Evolutionary conservation across 2,329 filamentous ascomycete species (phyloP).

Genomic region (Trichoderma sp.): DNA sequence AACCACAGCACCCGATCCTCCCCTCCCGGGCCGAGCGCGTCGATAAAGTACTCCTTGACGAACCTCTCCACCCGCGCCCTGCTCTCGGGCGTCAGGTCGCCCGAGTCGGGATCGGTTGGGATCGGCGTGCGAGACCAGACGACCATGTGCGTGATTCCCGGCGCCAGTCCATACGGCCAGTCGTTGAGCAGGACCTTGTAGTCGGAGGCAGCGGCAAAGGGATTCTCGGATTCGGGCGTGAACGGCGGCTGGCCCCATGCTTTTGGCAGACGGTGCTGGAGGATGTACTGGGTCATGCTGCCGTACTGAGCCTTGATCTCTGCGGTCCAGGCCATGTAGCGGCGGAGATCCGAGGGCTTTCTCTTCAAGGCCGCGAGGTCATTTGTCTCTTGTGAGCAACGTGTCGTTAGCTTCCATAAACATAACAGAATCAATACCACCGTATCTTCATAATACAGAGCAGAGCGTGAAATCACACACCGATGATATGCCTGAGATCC

Average conservation of each 20-base stretch:
- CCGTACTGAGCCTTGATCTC: conserved; percentile 73
- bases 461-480: conserved; percentile 44
- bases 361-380: conserved; percentile 76
- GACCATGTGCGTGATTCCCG: conserved; percentile 75
- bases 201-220: conserved; percentile 58
- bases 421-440: not conserved
- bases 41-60: conserved; percentile 68
- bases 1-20: conserved; percentile 73
- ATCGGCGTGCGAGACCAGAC: conserved; percentile 88
- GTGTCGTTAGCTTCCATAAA: not conserved
- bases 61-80: conserved; percentile 67
- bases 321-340: conserved; percentile 77
- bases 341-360: conserved; percentile 75
- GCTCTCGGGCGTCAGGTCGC: conserved; percentile 71
- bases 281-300: conserved; percentile 76
- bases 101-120: conserved; percentile 68
- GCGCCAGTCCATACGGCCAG: conserved; percentile 83
- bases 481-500: conserved; percentile 67
- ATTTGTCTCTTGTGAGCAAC: conserved; percentile 48
- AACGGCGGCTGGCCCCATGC: conserved; percentile 67
- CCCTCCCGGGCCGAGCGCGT: conserved; percentile 55
- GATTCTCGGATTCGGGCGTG: conserved; percentile 51
- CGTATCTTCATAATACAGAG: not conserved
- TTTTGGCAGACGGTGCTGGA: conserved; percentile 68
- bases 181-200: conserved; percentile 81